Base-by-base conservation (phyloP, 805 yeast genomes). In the Nakazawaea populi region DNA sequence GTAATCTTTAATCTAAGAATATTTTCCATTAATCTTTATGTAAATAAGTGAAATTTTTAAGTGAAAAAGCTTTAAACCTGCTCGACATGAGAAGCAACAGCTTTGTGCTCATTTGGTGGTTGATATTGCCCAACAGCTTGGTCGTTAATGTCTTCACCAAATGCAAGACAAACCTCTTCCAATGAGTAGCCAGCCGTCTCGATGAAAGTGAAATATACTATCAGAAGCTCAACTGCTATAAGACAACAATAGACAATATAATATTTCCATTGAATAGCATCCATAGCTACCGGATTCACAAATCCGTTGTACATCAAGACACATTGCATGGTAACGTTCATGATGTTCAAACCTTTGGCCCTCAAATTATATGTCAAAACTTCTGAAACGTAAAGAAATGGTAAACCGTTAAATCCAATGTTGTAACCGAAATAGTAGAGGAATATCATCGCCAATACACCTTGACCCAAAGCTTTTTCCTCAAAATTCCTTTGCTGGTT, bases 361-460 rank as follows among this genome's bases (percentile, higher is more conserved):
- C 57, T 49, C 28, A 55, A 36, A n/a, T 43, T 43, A 39, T 57
- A 65, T 48, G 74, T 66, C 46, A 64, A 53, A 38, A 64, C 63
- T 60, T 74, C 82, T 40, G 81, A 72, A 47, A 71, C 57, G 58
- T 76, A 77, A 43, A 74, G 56, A 59, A 61, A 70, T 47, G 79
- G 77, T 51, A 75, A 66, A 47, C 79, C 79, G 53, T 74, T 73
- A 47, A 65, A 58, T 37, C 75, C 76, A 44, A 69, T 18, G 24
- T 18, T 18, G 24, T 18, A 18, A 18, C 24, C 24, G 3, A 18
- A 18, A 18, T 18, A 18, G 70, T 67, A 75, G 39, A 76, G 56
- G 70, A 75, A 77, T 46, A 79, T 73, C 76, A 78, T 73, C 6
- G 77, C 77, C 58, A 71, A 67, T 28, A 75, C 79, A 53, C 77